Evolutionary conservation across 2,329 filamentous ascomycete genomes (phyloP).

Genomic region (Eurotiales sp.): DNA sequence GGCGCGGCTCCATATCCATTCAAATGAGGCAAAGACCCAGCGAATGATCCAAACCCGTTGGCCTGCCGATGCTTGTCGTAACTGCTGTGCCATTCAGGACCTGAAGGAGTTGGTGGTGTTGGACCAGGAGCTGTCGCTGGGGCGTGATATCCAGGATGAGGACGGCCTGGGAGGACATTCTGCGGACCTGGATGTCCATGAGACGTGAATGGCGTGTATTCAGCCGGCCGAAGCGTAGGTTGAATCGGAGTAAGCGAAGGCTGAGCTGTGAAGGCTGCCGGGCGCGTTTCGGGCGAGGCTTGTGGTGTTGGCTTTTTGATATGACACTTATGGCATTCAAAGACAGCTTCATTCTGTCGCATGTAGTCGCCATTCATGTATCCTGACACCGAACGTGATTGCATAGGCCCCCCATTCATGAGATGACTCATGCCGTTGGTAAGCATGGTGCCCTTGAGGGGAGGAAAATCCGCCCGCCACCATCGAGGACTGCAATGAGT

Average conservation of each 20-base stretch:
- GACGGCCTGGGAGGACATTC: conserved; percentile 23
- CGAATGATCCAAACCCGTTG: conserved; percentile 13
- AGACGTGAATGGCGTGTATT: conserved; percentile 29
- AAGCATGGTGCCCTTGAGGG: conserved; percentile 42
- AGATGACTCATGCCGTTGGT: conserved; percentile 41
- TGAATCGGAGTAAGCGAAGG: conserved; percentile 25
- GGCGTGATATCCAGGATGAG: conserved; percentile 19
- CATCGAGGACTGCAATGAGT: conserved; percentile 49
- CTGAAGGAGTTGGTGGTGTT: conserved; percentile 26
- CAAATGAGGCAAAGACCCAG: conserved; percentile 15
- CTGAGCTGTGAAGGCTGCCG: conserved; percentile 13
- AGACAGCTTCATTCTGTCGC: neutral
- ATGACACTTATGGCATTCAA: conserved; percentile 73
- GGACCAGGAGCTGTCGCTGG: conserved; percentile 24
- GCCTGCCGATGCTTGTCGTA: conserved; percentile 15
- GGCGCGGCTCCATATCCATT: conserved; percentile 20
- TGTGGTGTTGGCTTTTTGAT: conserved; percentile 39
- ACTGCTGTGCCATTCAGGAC: conserved; percentile 15
- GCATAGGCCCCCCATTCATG: conserved; percentile 30
- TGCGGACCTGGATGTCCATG: conserved; percentile 30
- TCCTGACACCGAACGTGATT: conserved; percentile 24
- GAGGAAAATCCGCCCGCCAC: conserved; percentile 58
- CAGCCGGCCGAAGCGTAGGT: conserved; percentile 29
- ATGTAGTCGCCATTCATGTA: conserved; percentile 25
- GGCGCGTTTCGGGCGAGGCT: conserved; percentile 25